Evolutionary conservation across 352 stramenopile species (phyloP), one percentile per base, ranked within the genome.

Genomic region (Globisporangium takayamanum): DNA sequence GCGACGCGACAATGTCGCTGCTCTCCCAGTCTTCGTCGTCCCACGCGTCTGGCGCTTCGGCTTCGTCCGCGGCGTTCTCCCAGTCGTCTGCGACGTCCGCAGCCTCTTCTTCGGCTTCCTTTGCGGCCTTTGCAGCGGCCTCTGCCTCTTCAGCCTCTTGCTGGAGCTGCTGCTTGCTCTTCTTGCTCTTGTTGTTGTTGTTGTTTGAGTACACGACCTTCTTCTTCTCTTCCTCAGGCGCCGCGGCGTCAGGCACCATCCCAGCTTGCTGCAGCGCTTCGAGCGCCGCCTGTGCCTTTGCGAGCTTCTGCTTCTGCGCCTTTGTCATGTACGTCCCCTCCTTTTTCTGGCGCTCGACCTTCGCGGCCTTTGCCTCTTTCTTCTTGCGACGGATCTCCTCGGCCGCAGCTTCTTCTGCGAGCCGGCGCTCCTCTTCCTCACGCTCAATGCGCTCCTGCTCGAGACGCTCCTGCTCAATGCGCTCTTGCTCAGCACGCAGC

Each of bases 261-360:
- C 94, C 94, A 6, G 92, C 89, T 42, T 91, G 87, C 64, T 94
- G 82, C 94, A 98, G 96, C 14, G 89, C 87, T 65, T 97, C 86
- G 18, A 98, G 68, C 39, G 92, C 79, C 14, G 89, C 86, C 67
- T 97, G 78, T 18, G 92, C 89, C 55, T 89, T 77, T 50, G 78
- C 78, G 0, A 84, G 88, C 76, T 98, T 97, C 59, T 96, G 79
- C 70, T 98, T 98, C 74, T 99, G 94, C 42, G 91, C 92, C 77
- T 99, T 99, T n/a, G 97, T 99, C 94, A 98, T 98, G 82, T 99
- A 99, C 52, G 94, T 99, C 53, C 97, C 96, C 53, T 98, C 93
- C 54, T 89, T 90, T 74, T 98, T 98, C 74, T 98, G 91, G 25
- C 84, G 86, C 55, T 98, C 94, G 46, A 95, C 78, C 72, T 96